Conservation (phyloP, 176 grass and related monocot species). For the Lolium perenne region DNA sequence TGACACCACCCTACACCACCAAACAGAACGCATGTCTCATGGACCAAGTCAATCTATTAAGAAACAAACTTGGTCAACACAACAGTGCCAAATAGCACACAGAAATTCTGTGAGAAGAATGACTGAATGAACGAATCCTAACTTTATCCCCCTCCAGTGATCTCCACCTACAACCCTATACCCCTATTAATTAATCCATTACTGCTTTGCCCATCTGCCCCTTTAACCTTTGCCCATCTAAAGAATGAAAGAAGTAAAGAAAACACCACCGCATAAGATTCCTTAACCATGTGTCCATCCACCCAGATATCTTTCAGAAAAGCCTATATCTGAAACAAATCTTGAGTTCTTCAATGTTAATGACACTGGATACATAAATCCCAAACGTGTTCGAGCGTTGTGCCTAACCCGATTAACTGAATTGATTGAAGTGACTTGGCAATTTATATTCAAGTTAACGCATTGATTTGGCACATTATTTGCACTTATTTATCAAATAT, state of each 20-base stretch:
- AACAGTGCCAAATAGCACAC: constrained; percentile 29
- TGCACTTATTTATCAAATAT: background rate
- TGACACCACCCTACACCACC: constrained; percentile 25
- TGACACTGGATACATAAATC: constrained; percentile 4
- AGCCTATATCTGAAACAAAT: constrained; percentile 19
- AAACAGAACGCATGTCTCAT: constrained; percentile 33
- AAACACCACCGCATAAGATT: constrained; percentile 48
- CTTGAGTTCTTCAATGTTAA: background rate
- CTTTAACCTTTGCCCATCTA: constrained; percentile 38
- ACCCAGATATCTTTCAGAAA: constrained; percentile 48
- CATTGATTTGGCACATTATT: constrained; percentile 1
- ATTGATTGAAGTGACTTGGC: background rate
- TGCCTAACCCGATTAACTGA: background rate
- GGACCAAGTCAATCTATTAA: constrained; percentile 37
- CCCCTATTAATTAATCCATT: constrained; percentile 41
- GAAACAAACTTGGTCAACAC: constrained; percentile 42
- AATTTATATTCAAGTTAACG: constrained; percentile 9
- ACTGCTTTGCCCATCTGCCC: constrained; percentile 40
- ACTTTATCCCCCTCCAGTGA: constrained; percentile 45
- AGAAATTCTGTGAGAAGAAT: constrained; percentile 39
- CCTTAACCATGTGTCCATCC: constrained; percentile 55
- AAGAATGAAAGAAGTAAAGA: constrained; percentile 28
- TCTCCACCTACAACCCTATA: constrained; percentile 44
- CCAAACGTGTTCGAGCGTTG: background rate
- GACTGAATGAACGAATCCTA: constrained; percentile 40